Evolutionary conservation across 768 basidiomycete species (phyloP), one percentile per base, ranked within the genome.

Genomic region (Tulasnella sp.): DNA sequence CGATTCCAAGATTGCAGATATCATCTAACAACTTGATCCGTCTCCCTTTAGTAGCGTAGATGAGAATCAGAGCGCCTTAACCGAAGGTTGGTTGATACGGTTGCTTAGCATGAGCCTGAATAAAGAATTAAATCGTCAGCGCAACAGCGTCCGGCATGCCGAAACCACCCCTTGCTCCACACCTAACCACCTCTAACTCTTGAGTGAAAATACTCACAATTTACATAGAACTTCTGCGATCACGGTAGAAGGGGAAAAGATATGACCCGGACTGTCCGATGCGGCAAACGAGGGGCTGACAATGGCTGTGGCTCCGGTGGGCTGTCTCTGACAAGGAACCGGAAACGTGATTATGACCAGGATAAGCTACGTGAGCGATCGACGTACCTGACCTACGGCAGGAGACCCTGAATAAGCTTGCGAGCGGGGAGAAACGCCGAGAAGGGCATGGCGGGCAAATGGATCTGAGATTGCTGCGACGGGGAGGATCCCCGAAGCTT

Each of bases 11-110:
- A 22, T 68, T 52, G 37, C 42, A 70, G 1, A 70, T 68, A 15
- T 68, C 39, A n/a, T 76, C 75, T 1, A 76, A 37, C n/a, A 76
- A 37, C 52, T 68, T 76, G 37, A 70, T 70, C 38, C 70, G 75
- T 2, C 67, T 67, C 17, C 69, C 75, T 75, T 64, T n/a, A 22
- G 34, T n/a, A 67, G 25, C 36, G 68, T 11, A 14, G 38, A 39
- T 31, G 22, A 37, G 68, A 17, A 25, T 31, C 29, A 7, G 42
- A 49, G 49, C 34, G n/a, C 29, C 17, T 49, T 49, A 22, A 22
- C 1, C 29, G 14, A 36, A 39, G 67, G n/a, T n/a, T n/a, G n/a
- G n/a, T n/a, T n/a, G 74, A 75, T 1, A 29, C 17, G 40, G 37
- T 76, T 68, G 67, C 34, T 40, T 11, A 71, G 31, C 75, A 76